Evolutionary conservation across 805 yeast genomes (phyloP), one percentile per base, ranked within the genome.

Genomic region (Starmera quercuum): DNA sequence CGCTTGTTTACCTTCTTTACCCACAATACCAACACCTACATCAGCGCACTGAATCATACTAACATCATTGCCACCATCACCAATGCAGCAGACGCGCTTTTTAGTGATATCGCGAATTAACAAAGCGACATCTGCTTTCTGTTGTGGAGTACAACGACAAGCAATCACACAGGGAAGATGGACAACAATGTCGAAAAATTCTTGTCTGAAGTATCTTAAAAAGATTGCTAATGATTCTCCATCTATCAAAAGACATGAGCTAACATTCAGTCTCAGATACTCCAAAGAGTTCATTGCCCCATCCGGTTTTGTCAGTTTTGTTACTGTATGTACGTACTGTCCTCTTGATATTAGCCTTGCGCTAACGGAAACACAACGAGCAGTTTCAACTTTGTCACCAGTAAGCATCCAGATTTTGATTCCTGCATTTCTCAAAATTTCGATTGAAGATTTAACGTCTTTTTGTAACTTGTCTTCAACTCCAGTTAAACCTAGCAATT

Each of bases 21-120:
- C 99, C 15, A 92, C 98, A 45, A 92, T 92, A 36, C 99, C 99
- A 20, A 92, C 95, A 39, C 99, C 99, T 8, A 92, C 96, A 63
- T 94, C 96, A 1, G 99, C 98, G 45, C 94, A 82, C 60, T 92
- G 98, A 45, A 92, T 92, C 99, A 92, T 92, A 47, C 95, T 83
- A 22, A 92, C 99, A 59, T 92, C 99, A 51, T 92, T 92, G 48
- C 99, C 99, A 49, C 99, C 99, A 59, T 92, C 99, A 36, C 99
- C 99, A 45, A 92, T 94, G 52, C 97, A 92, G 45, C 97, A 90
- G 3, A 90, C 97, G 33, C 98, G 66, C 51, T 84, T 85, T 5
- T 85, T 84, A 0, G 97, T 92, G 20, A 74, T 61, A 38, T 73
- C 73, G 49, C 88, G 73, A 42, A 92, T 92, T 42, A 81, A 63